Evolutionary conservation across 1,284 basidiomycete genomes (phyloP).

Genomic region (Bjerkandera adusta): DNA sequence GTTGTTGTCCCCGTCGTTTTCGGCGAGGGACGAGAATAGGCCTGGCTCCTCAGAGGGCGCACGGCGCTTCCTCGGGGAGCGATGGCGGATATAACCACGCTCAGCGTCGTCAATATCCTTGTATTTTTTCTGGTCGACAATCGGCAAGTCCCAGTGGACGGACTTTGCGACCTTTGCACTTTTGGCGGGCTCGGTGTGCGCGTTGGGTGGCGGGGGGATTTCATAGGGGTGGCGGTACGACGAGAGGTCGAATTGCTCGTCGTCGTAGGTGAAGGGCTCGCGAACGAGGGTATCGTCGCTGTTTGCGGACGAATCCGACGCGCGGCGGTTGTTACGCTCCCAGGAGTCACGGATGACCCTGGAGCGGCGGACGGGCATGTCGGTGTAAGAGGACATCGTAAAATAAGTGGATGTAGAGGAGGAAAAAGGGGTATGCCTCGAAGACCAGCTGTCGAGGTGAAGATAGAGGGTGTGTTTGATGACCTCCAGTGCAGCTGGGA

Average conservation of each 20-base stretch:
- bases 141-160: neutral
- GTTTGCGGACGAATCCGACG: neutral
- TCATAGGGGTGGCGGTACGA: neutral
- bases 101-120: neutral
- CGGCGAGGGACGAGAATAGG: slow-evolving; percentile 5
- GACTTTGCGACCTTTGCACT: neutral
- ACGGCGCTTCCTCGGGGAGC: neutral
- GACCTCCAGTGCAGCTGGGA: too few relatives aligned
- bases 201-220: neutral
- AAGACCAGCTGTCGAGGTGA: too few relatives aligned
- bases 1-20: slow-evolving; percentile 11
- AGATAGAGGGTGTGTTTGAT: too few relatives aligned
- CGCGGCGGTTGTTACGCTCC: neutral
- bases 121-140: too few relatives aligned
- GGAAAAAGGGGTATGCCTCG: too few relatives aligned
- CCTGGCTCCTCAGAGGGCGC: slow-evolving; percentile 2
- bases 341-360: neutral
- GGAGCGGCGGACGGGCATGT: neutral
- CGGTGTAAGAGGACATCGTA: too few relatives aligned
- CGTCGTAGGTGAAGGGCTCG: neutral
- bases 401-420: too few relatives aligned
- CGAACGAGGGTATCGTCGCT: neutral
- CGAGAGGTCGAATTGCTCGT: neutral
- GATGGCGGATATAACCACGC: neutral
- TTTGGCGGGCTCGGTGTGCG: too few relatives aligned